These are phyloP conservation scores for Colletotrichum aenigma DNA, from an alignment of 2,329 filamentous ascomycete genomes.

Conservation along the genomic window DNA sequence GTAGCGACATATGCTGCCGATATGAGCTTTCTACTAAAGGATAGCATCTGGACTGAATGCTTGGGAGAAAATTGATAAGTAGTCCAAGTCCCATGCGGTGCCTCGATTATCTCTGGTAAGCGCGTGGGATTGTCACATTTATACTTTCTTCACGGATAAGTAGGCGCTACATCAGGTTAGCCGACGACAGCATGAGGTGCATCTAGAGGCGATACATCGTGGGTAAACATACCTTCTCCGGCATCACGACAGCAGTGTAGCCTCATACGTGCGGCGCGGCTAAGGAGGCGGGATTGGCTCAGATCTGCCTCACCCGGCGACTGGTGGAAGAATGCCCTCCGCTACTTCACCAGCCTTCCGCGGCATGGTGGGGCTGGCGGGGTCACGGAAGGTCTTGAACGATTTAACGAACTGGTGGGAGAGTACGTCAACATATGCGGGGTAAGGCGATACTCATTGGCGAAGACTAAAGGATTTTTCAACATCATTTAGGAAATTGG, in stretches of 20 bases:
- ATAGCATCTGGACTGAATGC: neutral
- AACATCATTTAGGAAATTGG: neutral
- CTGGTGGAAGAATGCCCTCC: neutral
- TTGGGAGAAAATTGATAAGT: neutral
- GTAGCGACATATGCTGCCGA: neutral
- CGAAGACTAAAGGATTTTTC: neutral
- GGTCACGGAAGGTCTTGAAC: neutral
- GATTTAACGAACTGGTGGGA: neutral
- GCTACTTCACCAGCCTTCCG: neutral
- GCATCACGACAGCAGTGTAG: neutral
- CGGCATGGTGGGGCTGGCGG: neutral
- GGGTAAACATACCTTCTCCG: neutral
- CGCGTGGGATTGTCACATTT: neutral
- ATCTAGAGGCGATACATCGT: neutral
- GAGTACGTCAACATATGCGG: neutral
- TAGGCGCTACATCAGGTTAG: neutral
- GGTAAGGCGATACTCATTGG: neutral
- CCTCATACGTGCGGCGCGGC: neutral
- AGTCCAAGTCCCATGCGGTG: neutral
- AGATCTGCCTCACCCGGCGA: neutral
- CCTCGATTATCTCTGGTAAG: rapidly evolving
- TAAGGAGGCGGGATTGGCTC: neutral
- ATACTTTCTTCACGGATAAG: neutral
- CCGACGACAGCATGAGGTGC: neutral
- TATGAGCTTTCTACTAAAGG: neutral